Base-by-base conservation (phyloP, 2,329 filamentous ascomycete species). In the Alternaria metachromatica region DNA sequence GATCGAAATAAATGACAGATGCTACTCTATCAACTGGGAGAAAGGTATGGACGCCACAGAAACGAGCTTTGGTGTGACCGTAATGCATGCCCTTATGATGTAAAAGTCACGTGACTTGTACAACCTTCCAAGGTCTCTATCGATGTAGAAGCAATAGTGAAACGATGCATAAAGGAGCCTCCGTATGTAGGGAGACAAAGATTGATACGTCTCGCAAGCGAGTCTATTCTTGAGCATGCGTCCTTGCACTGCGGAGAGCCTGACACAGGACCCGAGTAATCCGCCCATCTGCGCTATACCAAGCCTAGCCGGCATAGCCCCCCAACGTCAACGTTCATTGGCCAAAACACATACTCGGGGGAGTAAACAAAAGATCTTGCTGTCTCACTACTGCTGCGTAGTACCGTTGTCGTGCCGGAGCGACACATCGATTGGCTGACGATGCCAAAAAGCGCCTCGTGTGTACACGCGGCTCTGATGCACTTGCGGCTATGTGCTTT, bases 381-480 rank as follows among this genome's bases (percentile, higher is more conserved):
- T 41, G 49, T 53, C 30, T 53, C 49, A 53, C 30, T n/a, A 25
- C 20, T 53, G 30, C 20, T 25, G 30, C 20, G 28, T 21, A 15
- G 33, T 9, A n/a, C 30, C 13, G 20, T 18, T 18, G 5, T 12
- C 3, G 49, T 13, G 33, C 18, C 3, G 20, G n/a, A 57, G 20
- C 21, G 3, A 23, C 18, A 6, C 21, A 30, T 26, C 43, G n/a
- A 54, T 59, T 59, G 55, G 60, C 15, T n/a, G 26, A 18, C 28
- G 26, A 18, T 10, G 25, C 9, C 46, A 33, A 55, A 30, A 41
- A 53, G 43, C 64, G 55, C 49, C 15, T 51, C 41, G 56, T 54
- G 18, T 37, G 64, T 56, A 26, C 51, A 60, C 64, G 66, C 66
- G 59, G 49, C 64, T 20, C 58, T 10, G 43, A 57, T 44, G 37